These are phyloP conservation scores for Dendrobium chrysotoxum DNA, from an alignment of 106 monocot genomes.

Conservation along the genomic window DNA sequence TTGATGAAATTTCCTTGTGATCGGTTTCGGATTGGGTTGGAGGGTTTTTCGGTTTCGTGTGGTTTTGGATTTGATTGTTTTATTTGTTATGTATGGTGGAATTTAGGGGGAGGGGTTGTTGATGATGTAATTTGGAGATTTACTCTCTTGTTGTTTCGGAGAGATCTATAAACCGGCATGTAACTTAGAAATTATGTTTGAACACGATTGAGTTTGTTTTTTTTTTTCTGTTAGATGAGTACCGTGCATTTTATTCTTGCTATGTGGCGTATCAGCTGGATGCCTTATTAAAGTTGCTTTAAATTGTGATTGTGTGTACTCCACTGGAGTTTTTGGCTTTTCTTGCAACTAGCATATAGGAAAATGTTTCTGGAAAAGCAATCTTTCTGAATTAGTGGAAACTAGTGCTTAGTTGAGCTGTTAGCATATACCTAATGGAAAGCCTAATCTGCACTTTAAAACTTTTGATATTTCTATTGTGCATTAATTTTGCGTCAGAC, in stretches of 20 bases:
- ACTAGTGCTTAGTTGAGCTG: constrained; percentile 3
- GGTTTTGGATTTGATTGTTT: not conserved
- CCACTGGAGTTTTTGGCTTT: not conserved
- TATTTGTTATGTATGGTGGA: not conserved
- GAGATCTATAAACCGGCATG: not conserved
- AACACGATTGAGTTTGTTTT: not conserved
- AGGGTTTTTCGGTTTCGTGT: not conserved
- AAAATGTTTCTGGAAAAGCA: not conserved
- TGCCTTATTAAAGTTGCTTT: not conserved
- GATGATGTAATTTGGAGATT: not conserved
- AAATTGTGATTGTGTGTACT: not conserved
- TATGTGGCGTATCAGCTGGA: not conserved
- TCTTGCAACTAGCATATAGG: not conserved
- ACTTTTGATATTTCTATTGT: not conserved
- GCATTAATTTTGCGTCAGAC: not conserved
- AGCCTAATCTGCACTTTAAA: not conserved
- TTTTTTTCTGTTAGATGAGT: not conserved
- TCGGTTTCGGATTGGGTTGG: not conserved
- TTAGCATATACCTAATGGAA: not conserved
- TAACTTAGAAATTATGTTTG: not conserved
- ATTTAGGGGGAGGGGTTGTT: not conserved
- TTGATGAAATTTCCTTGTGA: not conserved
- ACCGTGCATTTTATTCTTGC: not conserved
- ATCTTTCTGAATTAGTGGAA: not conserved
- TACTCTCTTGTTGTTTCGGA: not conserved